phyloP scores from a whole-genome alignment of 495 filamentous ascomycete genomes.

The Niebla homalea region DNA sequence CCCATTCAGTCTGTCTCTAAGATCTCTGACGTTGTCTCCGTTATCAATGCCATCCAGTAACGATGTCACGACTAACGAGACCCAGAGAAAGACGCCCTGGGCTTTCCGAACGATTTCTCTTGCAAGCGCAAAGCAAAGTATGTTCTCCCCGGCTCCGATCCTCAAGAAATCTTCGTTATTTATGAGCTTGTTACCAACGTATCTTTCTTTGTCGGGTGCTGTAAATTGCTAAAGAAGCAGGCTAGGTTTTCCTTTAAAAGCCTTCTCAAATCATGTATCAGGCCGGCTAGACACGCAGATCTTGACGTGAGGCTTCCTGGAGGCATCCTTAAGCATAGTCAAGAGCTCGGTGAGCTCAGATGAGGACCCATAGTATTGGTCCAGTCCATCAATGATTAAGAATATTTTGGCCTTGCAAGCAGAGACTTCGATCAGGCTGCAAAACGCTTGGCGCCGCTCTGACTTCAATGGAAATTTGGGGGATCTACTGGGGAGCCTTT shows the following conservation, averaged over 20 bases:
- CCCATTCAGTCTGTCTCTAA: constrained; percentile 2
- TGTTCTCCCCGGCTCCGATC: not conserved
- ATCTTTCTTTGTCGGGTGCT: not conserved
- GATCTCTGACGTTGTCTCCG: constrained; percentile 3
- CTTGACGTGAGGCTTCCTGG: constrained; percentile 23
- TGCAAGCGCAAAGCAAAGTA: not conserved
- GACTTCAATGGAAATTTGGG: not conserved
- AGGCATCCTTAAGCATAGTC: constrained; percentile 9
- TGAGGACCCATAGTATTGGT: constrained; percentile 26
- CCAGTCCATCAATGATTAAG: constrained; percentile 37
- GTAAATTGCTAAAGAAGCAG: constrained; percentile 4
- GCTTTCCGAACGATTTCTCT: constrained; percentile 19
- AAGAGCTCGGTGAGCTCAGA: constrained; percentile 15
- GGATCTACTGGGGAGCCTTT: not conserved
- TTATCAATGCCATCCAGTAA: constrained; percentile 11
- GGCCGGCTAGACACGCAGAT: constrained; percentile 39
- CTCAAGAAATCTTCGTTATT: not conserved
- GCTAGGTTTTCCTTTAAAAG: constrained; percentile 12
- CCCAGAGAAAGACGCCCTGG: constrained; percentile 27
- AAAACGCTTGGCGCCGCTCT: not conserved
- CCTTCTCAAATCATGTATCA: constrained; percentile 30
- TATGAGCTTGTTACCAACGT: not conserved
- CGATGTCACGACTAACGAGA: constrained; percentile 14
- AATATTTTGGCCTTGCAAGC: constrained; percentile 17
- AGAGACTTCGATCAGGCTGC: not conserved